Base-by-base conservation (phyloP, 257 asterid genomes). In the Nicotiana obtusifolia region DNA sequence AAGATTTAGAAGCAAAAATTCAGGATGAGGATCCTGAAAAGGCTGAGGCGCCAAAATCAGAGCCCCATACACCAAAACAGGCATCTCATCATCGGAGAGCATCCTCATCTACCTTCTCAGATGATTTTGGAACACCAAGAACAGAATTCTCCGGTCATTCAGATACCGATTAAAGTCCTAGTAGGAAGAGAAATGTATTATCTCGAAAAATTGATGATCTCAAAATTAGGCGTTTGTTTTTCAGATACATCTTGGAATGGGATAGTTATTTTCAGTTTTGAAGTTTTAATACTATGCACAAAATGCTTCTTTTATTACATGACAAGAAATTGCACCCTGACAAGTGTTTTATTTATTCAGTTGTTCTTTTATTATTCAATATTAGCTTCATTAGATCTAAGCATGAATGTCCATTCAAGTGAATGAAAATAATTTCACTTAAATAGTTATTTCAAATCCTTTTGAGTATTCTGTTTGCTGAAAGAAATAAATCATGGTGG, bases 151-250 rank as follows among this genome's bases (percentile, higher is more conserved):
- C 47, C 9, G 47, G 8, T 41, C 10, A 41, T 7, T 41, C 47
- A 41, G 47, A 41, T 41, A 41, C 47, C 8, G 47, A 41, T 41
- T 41, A 11, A 41, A 41, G 41, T 41, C 47, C 2, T 41, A 41
- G 11, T 41, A 41, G 47, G 47, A 41, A 41, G 11, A 8, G 11
- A 41, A 41, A 79, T 71, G 85, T 91, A 2, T 78, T 91, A 94
- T 91, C 90, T 66, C 86, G 88, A 22, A 85, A 91, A 84, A 92
- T 94, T 81, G 96, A 93, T 60, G 92, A 89, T 66, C 89, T 92
- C 35, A 81, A 92, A 59, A 81, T 81, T 65, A 84, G 92, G 80
- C 16, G 7, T 30, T 64, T 15, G 47, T 65, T 20, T 20, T 20
- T 65, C 2, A 65, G 28, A 33, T 66, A 17, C 15, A 60, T 5